Conservation (phyloP, 495 filamentous ascomycete species). For the Elaphomyces granulatus region DNA sequence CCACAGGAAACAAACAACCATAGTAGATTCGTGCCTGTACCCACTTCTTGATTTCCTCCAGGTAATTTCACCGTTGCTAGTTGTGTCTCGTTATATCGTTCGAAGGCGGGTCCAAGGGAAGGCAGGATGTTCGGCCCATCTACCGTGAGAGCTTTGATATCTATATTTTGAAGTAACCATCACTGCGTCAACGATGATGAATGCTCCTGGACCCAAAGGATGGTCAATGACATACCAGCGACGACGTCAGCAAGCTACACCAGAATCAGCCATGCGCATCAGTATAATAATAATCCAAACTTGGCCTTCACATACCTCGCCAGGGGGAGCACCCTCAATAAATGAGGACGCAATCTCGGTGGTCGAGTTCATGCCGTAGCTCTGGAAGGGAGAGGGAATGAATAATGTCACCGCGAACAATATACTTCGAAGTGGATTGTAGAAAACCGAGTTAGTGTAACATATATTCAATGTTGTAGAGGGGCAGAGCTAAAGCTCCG, state of each 20-base stretch:
- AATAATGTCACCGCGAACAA: too few species aligned
- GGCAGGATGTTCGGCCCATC: conserved; percentile 52
- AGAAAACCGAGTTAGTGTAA: too few species aligned
- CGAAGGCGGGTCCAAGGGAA: conserved; percentile 67
- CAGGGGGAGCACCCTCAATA: conserved; percentile 87
- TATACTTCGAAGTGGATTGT: too few species aligned
- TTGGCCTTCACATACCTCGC: conserved; percentile 57
- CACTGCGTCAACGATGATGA: too few species aligned
- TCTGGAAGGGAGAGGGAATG: too few species aligned
- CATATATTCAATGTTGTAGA: too few species aligned
- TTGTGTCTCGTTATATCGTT: conserved; percentile 94
- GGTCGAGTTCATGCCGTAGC: conserved; percentile 31
- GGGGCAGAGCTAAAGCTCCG: too few species aligned
- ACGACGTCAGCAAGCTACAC: conserved; percentile 76
- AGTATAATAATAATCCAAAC: too few species aligned
- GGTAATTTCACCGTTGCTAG: conserved; percentile 79
- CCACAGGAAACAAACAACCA: background rate
- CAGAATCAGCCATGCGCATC: too few species aligned
- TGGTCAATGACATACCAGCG: conserved; percentile 45
- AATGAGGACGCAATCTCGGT: conserved; percentile 67
- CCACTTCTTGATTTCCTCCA: conserved; percentile 59
- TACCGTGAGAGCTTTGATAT: conserved; percentile 73
- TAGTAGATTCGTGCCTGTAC: conserved; percentile 6
- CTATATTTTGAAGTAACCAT: too few species aligned
- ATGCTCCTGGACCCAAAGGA: too few species aligned